These are phyloP conservation scores for Boletus mariae DNA, from an alignment of 1,284 basidiomycete genomes.

Conservation along the genomic window DNA sequence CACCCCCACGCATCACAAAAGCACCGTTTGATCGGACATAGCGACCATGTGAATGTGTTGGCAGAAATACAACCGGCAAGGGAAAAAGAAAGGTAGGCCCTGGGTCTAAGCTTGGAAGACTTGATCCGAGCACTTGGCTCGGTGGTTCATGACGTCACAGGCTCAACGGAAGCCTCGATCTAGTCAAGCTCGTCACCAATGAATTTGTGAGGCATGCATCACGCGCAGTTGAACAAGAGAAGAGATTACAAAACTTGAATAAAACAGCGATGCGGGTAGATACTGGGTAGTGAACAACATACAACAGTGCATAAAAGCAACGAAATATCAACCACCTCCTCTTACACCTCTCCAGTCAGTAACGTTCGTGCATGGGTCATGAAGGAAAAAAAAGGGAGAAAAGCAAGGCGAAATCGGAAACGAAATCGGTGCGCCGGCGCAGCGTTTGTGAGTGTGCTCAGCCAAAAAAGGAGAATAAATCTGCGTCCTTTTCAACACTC, in stretches of 20 bases:
- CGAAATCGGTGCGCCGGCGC: conserved; percentile 13
- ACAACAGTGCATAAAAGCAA: conserved; percentile 11
- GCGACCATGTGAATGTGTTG: no score
- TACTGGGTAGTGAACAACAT: conserved; percentile 11
- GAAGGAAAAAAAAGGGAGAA: no score
- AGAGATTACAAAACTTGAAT: background rate
- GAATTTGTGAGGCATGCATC: no score
- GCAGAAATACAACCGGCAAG: no score
- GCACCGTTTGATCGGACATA: no score
- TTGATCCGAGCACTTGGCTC: background rate
- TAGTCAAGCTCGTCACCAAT: no score
- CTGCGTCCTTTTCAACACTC: background rate
- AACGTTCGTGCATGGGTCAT: background rate
- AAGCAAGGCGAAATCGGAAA: background rate
- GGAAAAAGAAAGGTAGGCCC: no score
- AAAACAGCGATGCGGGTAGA: conserved; percentile 6
- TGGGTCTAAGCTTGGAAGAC: background rate
- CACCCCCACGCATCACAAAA: no score
- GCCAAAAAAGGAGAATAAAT: background rate
- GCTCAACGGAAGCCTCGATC: no score
- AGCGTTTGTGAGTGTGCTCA: background rate
- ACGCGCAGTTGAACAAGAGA: no score
- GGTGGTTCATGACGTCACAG: background rate
- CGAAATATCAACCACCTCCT: background rate
- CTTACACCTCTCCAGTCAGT: background rate